Conservation (phyloP, 805 yeast species). For the Yarrowia phangngaensis region DNA sequence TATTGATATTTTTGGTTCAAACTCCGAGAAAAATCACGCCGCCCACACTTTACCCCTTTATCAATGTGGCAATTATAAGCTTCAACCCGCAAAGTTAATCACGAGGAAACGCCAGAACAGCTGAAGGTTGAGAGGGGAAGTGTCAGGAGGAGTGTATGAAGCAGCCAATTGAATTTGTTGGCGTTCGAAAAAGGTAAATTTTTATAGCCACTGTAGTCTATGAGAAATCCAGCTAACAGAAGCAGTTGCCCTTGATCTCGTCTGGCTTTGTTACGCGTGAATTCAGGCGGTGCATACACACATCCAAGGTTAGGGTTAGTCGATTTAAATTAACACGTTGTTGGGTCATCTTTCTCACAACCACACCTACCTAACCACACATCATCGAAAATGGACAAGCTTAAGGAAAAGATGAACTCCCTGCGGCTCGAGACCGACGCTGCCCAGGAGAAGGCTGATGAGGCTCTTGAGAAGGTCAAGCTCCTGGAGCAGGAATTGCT, state of each 20-base stretch:
- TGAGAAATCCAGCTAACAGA: too few relatives aligned
- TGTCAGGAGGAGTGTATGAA: too few relatives aligned
- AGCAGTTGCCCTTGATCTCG: too few relatives aligned
- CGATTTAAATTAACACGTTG: conserved; percentile 25
- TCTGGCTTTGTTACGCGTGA: too few relatives aligned
- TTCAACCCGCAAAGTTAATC: too few relatives aligned
- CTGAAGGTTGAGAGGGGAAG: neutral
- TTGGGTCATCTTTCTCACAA: conserved; percentile 24
- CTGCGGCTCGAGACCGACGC: conserved; percentile 92
- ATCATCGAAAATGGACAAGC: conserved; percentile 45
- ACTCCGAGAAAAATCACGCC: too few relatives aligned
- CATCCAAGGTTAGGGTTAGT: conserved; percentile 13
- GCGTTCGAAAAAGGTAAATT: too few relatives aligned
- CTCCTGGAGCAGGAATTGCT: conserved; percentile 86
- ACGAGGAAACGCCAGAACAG: neutral
- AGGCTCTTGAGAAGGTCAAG: conserved; percentile 72
- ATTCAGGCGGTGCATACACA: conserved; percentile 3
- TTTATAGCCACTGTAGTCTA: too few relatives aligned
- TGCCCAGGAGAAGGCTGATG: conserved; percentile 97
- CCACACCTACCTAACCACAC: conserved; percentile 5
- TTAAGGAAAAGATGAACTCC: conserved; percentile 68
- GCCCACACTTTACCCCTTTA: conserved; percentile 26
- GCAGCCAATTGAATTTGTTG: too few relatives aligned
- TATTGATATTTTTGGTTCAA: too few relatives aligned
- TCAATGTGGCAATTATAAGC: conserved; percentile 9